These are phyloP conservation scores for Rhynchospora breviuscula DNA, from an alignment of 176 grass and related monocot genomes.

Conservation along the genomic window DNA sequence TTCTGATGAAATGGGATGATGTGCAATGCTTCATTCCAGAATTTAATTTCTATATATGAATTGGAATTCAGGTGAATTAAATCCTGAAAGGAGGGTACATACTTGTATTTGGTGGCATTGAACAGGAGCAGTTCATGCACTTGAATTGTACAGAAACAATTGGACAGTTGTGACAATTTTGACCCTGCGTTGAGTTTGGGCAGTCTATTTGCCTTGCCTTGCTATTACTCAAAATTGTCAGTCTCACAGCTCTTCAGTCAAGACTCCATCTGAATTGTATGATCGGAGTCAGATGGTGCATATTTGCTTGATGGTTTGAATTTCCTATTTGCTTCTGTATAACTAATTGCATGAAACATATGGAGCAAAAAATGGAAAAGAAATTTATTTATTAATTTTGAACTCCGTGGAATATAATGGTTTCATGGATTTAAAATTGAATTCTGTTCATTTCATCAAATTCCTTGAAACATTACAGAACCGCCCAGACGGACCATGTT, in stretches of 20 bases:
- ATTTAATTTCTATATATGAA: not conserved
- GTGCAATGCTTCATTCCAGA: not conserved
- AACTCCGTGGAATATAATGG: not conserved
- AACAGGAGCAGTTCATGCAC: not conserved
- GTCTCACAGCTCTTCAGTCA: not conserved
- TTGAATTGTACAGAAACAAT: constrained; percentile 4
- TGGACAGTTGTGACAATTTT: not conserved
- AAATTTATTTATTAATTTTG: not conserved
- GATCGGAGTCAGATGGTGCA: not conserved
- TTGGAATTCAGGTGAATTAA: too few relatives aligned
- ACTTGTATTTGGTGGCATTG: not conserved
- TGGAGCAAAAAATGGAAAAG: not conserved
- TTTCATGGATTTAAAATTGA: not conserved
- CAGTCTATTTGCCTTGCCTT: not conserved
- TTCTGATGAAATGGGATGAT: not conserved
- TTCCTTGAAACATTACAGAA: not conserved
- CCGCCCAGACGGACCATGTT: not conserved
- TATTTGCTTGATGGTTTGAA: not conserved
- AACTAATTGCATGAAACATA: not conserved
- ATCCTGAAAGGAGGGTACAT: constrained; percentile 1
- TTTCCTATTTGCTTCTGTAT: not conserved
- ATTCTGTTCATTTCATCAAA: not conserved
- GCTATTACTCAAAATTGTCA: not conserved
- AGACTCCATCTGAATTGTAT: not conserved
- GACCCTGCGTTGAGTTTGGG: not conserved